Conservation (phyloP, 108 stramenopile species). For the Pseudonitzschia delicatissima region DNA sequence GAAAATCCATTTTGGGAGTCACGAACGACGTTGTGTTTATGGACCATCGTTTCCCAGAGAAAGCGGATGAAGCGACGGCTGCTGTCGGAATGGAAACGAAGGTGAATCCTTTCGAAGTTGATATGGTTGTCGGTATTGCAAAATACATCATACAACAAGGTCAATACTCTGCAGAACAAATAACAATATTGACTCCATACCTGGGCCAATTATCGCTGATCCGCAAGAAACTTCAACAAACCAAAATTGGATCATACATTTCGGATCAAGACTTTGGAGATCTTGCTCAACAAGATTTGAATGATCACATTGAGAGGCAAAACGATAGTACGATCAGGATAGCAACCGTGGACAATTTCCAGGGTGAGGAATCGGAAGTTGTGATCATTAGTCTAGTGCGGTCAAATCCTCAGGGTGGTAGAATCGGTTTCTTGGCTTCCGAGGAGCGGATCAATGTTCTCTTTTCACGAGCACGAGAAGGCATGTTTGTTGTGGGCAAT, state of each 20-base stretch:
- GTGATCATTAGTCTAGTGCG: slow-evolving; percentile 36
- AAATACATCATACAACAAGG: slow-evolving; percentile 38
- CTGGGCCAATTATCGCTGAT: slow-evolving; percentile 44
- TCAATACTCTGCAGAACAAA: slow-evolving; percentile 25
- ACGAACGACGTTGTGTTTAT: slow-evolving; percentile 22
- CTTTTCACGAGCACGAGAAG: slow-evolving; percentile 39
- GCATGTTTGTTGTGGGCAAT: slow-evolving; percentile 39
- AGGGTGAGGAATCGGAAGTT: slow-evolving; percentile 51
- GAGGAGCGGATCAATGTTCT: slow-evolving; percentile 47
- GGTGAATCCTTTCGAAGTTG: slow-evolving; percentile 24
- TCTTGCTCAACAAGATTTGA: slow-evolving; percentile 1
- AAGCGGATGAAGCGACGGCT: slow-evolving; percentile 26
- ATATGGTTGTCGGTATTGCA: slow-evolving; percentile 12
- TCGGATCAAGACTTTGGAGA: slow-evolving; percentile 6
- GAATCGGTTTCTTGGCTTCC: slow-evolving; percentile 10
- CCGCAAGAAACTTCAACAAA: slow-evolving; percentile 18
- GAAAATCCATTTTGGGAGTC: not conserved
- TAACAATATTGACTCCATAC: slow-evolving; percentile 47
- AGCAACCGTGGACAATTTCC: slow-evolving; percentile 45
- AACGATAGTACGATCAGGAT: slow-evolving; percentile 19
- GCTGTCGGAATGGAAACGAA: slow-evolving; percentile 22
- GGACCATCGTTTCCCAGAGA: slow-evolving; percentile 40
- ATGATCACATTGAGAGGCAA: not conserved
- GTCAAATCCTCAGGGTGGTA: not conserved
- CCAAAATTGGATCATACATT: not conserved